Evolutionary conservation across 2,329 filamentous ascomycete species (phyloP).

Genomic region (Allantophomopsis lycopodina): DNA sequence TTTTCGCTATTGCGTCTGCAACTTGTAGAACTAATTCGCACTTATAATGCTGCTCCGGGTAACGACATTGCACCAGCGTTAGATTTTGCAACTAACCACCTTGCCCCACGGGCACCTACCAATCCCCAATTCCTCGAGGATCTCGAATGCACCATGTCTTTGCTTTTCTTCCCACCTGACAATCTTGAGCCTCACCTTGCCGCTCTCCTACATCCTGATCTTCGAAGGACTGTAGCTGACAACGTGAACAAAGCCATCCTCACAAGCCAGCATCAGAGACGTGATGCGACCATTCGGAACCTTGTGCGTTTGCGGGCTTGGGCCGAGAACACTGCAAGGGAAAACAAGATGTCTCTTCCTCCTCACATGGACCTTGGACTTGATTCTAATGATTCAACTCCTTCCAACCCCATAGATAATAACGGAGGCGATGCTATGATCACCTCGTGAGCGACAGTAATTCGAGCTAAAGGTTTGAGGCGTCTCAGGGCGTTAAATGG

Average conservation of each 20-base stretch:
- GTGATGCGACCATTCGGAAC: slow-evolving; percentile 70
- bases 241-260: slow-evolving; percentile 85
- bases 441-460: slow-evolving; percentile 7
- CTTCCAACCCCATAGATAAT: slow-evolving; percentile 3
- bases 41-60: slow-evolving; percentile 49
- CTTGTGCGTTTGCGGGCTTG: slow-evolving; percentile 74
- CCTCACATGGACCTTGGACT: slow-evolving; percentile 16
- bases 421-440: slow-evolving; percentile 16
- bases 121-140: slow-evolving; percentile 73
- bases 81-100: slow-evolving; percentile 74
- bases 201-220: slow-evolving; percentile 61
- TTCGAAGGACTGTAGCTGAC: slow-evolving; percentile 74
- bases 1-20: slow-evolving; percentile 85
- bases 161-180: slow-evolving; percentile 79
- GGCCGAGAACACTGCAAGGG: slow-evolving; percentile 44
- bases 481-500: not conserved
- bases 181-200: slow-evolving; percentile 64
- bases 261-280: slow-evolving; percentile 53
- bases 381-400: slow-evolving; percentile 9
- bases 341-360: slow-evolving; percentile 18
- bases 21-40: slow-evolving; percentile 82
- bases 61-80: slow-evolving; percentile 65
- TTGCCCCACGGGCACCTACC: slow-evolving; percentile 75
- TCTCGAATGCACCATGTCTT: slow-evolving; percentile 82
- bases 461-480: not conserved